Percentiles rank a stretch among this genome's conserved stretches.
phyloP scores from a whole-genome alignment of 192 early-diverging fungal species.

The Physocladia obscura region DNA sequence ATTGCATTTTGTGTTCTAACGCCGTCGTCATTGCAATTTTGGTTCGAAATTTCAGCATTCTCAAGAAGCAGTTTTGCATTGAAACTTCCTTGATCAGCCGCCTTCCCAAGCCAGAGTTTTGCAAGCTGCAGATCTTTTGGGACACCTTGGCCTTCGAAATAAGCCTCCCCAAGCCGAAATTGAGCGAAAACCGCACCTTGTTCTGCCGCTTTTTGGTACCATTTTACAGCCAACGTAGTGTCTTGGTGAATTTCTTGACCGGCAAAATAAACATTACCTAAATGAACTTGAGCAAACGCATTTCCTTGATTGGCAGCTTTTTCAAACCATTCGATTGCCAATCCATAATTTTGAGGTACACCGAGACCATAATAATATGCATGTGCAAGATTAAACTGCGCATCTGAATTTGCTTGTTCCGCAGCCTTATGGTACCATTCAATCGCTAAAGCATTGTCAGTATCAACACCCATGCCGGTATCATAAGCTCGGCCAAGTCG shows the following conservation, averaged over 20 bases:
- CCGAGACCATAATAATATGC: conserved; percentile 86
- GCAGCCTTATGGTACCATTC: conserved; percentile 57
- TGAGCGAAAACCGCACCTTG: conserved; percentile 40
- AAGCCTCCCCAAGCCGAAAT: conserved; percentile 37
- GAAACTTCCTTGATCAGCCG: too few relatives aligned
- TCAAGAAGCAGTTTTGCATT: too few relatives aligned
- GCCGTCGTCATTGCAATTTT: too few relatives aligned
- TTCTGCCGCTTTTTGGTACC: conserved; percentile 55
- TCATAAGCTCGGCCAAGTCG: conserved; percentile 79
- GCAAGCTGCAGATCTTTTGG: conserved; percentile 29
- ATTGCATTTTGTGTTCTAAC: too few relatives aligned
- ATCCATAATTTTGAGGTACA: conserved; percentile 61
- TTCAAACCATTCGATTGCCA: conserved; percentile 71
- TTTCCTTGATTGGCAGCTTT: conserved; percentile 61
- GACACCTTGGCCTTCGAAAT: conserved; percentile 43
- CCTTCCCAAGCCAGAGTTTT: conserved; percentile 47
- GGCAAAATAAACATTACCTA: conserved; percentile 67
- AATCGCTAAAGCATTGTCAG: conserved; percentile 41
- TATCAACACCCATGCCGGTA: conserved; percentile 65
- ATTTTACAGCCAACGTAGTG: conserved; percentile 44
- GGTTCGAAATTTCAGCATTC: too few relatives aligned
- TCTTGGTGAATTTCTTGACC: conserved; percentile 33
- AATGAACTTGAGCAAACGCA: conserved; percentile 73
- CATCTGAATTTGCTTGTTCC: conserved; percentile 53
- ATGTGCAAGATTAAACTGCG: conserved; percentile 77